Percentiles rank a stretch among this genome's conserved stretches.
These are phyloP conservation scores for Sonneratia caseolaris DNA, from an alignment of 345 rosid genomes.

Conservation along the genomic window DNA sequence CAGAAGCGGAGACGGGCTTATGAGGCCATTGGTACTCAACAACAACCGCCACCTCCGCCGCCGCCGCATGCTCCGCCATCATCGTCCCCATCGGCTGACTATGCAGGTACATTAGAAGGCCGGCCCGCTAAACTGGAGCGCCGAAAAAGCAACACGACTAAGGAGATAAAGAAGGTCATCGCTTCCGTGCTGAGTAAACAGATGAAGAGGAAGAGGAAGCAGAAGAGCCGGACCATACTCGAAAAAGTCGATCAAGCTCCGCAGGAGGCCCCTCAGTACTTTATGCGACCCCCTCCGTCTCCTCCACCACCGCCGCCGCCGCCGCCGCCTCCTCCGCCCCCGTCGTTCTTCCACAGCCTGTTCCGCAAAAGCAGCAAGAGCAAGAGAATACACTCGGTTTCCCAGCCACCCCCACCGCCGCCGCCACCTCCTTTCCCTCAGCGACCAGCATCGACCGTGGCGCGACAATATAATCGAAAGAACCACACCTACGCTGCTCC, in stretches of 20 bases:
- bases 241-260: conserved; percentile 14
- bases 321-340: conserved; percentile 41
- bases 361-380: conserved; percentile 53
- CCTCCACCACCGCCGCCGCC: conserved; percentile 66
- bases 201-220: conserved; percentile 57
- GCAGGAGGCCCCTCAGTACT: conserved; percentile 14
- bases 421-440: conserved; percentile 24
- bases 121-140: conserved; percentile 29
- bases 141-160: conserved; percentile 54
- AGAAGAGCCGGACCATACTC: conserved; percentile 21
- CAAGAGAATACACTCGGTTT: conserved; percentile 45
- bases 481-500: conserved; percentile 5
- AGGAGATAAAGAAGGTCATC: conserved; percentile 63
- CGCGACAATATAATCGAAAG: background rate
- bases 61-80: conserved; percentile 30
- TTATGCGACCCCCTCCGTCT: conserved; percentile 21
- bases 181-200: conserved; percentile 44
- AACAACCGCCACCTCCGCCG: conserved; percentile 12
- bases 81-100: conserved; percentile 24
- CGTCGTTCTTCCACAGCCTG: conserved; percentile 49
- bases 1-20: conserved; percentile 26
- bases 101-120: conserved; percentile 17
- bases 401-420: conserved; percentile 43
- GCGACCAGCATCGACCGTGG: background rate
- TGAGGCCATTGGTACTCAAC: conserved; percentile 21